Percentiles rank a stretch among this genome's conserved stretches.
These are phyloP conservation scores for Chlorencoelia australis DNA, from an alignment of 2,329 filamentous ascomycete species.

Conservation along the genomic window DNA sequence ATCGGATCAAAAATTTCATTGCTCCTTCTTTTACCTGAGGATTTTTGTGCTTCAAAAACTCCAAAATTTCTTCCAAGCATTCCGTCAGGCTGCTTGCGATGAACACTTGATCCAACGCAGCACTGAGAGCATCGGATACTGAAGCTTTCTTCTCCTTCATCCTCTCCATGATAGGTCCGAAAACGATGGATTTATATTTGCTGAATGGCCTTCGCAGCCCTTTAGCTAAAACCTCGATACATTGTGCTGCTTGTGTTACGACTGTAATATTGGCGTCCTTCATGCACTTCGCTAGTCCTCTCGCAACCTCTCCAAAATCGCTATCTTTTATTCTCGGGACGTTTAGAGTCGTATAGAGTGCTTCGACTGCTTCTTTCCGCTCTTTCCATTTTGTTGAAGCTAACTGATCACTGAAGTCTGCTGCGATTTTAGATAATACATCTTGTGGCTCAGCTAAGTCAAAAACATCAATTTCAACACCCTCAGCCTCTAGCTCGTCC, in stretches of 20 bases:
- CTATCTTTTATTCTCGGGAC: conserved; percentile 87
- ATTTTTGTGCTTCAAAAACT: conserved; percentile 87
- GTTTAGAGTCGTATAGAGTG: conserved; percentile 64
- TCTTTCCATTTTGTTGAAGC: conserved; percentile 97
- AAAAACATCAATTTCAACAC: conserved; percentile 66
- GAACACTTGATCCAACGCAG: conserved; percentile 66
- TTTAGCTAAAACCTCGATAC: conserved; percentile 80
- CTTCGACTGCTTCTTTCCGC: conserved; percentile 86
- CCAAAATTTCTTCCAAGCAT: conserved; percentile 79
- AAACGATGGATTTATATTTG: conserved; percentile 71
- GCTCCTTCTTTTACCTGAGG: conserved; percentile 95
- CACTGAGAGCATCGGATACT: conserved; percentile 79
- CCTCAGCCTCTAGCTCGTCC: conserved; percentile 44
- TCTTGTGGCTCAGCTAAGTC: conserved; percentile 82
- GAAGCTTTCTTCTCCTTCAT: conserved; percentile 94
- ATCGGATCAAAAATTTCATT: conserved; percentile 85
- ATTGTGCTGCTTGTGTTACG: conserved; percentile 85
- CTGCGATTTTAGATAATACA: conserved; percentile 69
- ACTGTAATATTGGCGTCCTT: conserved; percentile 97
- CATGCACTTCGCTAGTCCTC: conserved; percentile 88
- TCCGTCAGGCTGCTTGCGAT: conserved; percentile 63
- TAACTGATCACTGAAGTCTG: conserved; percentile 72
- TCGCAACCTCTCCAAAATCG: conserved; percentile 74
- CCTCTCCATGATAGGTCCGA: conserved; percentile 86
- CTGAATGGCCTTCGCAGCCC: conserved; percentile 69